A percentile compares a stretch with the other conserved stretches of the same genome.
Evolutionary conservation across 1,139 yeast genomes (phyloP).

Genomic region (Taphrina confusa): DNA sequence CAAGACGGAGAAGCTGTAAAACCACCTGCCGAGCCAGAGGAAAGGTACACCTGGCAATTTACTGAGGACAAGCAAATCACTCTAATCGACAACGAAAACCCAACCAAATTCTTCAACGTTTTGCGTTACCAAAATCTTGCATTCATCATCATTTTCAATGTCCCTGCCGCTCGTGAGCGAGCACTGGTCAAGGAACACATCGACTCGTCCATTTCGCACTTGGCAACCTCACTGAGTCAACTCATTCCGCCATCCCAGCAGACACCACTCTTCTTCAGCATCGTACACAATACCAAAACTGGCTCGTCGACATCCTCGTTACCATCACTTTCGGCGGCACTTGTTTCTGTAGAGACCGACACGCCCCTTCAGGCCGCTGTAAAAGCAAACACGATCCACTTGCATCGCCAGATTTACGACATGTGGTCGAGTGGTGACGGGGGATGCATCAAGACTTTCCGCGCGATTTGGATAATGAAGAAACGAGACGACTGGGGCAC

Average conservation of each 20-base stretch:
- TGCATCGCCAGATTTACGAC: conserved; percentile 10
- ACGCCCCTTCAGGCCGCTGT: conserved; percentile 12
- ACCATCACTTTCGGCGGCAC: conserved; percentile 12
- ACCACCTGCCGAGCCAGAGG: neutral
- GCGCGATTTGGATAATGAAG: conserved; percentile 18
- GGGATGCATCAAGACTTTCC: conserved; percentile 7
- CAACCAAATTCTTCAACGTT: neutral
- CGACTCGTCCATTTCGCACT: neutral
- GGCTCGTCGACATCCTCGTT: conserved; percentile 10
- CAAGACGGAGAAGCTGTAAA: neutral
- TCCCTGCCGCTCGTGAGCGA: neutral
- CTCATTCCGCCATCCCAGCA: neutral
- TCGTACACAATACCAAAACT: conserved; percentile 2
- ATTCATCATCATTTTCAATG: neutral
- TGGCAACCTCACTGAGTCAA: neutral
- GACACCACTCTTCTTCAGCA: conserved; percentile 20
- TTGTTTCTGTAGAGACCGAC: neutral
- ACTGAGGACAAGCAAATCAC: neutral
- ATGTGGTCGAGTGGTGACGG: neutral
- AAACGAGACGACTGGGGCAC: conserved; percentile 8
- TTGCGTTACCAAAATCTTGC: neutral
- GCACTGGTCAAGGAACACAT: neutral
- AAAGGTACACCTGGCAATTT: neutral
- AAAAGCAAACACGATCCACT: conserved; percentile 19
- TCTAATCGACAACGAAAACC: neutral